Evolutionary conservation across 2,329 filamentous ascomycete species (phyloP), one percentile per base, ranked within the genome.

Genomic region (Stagonosporopsis chrysanthemi): DNA sequence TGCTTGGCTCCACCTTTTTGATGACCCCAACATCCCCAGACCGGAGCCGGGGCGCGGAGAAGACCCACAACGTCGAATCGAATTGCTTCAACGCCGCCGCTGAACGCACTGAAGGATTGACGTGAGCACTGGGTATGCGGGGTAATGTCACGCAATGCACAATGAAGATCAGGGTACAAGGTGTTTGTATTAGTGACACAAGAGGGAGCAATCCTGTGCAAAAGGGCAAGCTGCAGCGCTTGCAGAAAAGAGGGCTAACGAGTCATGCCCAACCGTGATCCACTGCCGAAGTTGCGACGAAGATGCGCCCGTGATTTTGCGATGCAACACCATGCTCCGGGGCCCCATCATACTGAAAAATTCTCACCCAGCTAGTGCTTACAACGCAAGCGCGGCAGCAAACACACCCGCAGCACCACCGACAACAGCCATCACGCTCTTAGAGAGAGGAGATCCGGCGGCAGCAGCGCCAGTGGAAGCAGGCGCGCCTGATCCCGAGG

Each of bases 311-410:
- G 43, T 52, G 38, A 48, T 33, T 24, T 54, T 46, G 39, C 51
- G 40, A 52, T 48, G 38, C 54, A 52, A 56, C 41, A 47, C 31
- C 54, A 56, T n/a, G 15, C 29, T 38, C 47, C 36, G 47, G 47
- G 36, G 42, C 38, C 54, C 48, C 54, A 44, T 48, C 31, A 23
- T 14, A 42, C 42, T n/a, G 29, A n/a, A 39, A 52, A 26, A 15
- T 26, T 40, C 22, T 52, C 31, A 48, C 54, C n/a, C 19, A 44
- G 28, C 39, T 52, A 57, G 54, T 15, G 35, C 43, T 58, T 64
- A 72, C 40, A 71, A 54, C 17, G 64, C 68, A 51, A 73, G 52
- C 23, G 64, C 68, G 19, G 64, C 67, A 45, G 60, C 67, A 19
- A 70, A 43, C 3, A 67, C 44, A 49, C 67, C 67, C 15, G 58